Evolutionary conservation across 345 rosid genomes (phyloP), one percentile per base, ranked within the genome.

Genomic region (Gossypium herbaceum): DNA sequence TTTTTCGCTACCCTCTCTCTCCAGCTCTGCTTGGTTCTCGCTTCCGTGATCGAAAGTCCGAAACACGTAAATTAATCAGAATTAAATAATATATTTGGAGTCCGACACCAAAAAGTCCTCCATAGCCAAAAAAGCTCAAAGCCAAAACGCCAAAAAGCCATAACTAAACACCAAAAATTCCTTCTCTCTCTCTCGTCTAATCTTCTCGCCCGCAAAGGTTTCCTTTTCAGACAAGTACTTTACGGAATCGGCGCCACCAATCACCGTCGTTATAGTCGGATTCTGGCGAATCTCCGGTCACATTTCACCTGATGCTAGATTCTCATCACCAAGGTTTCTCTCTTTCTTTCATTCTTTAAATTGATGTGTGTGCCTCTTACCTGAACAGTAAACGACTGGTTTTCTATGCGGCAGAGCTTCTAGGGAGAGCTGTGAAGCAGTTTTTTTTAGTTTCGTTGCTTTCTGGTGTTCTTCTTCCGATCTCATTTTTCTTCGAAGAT

Each of bases 391-490:
- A 20, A 65, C 16, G 51, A 2, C 50, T 44, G 12, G 51, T 20
- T 19, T 34, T 17, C 69, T 1, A 11, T 12, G 72, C 54, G 2
- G 61, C 52, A 51, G 1, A 63, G 50, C 19, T 74, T 48, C 17
- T 39, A 45, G 3, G 50, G 41, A 3, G 61, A 62, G 52, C 75
- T 63, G 52, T 12, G 34, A 27, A n/a, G 52, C 70, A 20, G 41
- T 66, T 64, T 44, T 66, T 24, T 29, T 66, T 29, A 12, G 68
- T 71, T 66, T 54, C 52, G 20, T 68, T 52, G n/a, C 73, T 75
- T 75, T 75, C 71, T 60, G 12, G 63, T 15, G 41, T 55, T 72
- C 74, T 59, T 59, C 69, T 12, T 77, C 80, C 78, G 81, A 79
- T 81, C 84, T 72, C 68, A 34, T 62, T 43, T 71, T 71, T 81